phyloP scores from a whole-genome alignment of 78 protist genomes.

The Dictyostelium discoideum region DNA sequence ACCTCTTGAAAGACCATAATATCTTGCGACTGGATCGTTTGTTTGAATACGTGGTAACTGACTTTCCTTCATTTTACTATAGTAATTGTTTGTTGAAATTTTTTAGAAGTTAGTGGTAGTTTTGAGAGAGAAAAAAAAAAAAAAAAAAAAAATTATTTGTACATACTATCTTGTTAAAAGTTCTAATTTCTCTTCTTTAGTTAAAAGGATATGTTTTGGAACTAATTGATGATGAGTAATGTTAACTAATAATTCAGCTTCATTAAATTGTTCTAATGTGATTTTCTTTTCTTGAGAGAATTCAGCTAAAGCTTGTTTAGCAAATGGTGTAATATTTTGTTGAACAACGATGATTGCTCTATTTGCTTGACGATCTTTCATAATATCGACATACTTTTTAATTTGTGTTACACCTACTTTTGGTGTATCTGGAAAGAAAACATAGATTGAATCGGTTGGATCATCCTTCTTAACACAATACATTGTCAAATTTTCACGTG shows the following conservation, averaged over 20 bases:
- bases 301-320: slow-evolving; percentile 68
- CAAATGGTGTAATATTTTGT: slow-evolving; percentile 72
- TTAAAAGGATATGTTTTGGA: slow-evolving; percentile 88
- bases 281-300: slow-evolving; percentile 60
- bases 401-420: slow-evolving; percentile 77
- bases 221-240: slow-evolving; percentile 96
- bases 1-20: slow-evolving; percentile 92
- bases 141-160: neutral
- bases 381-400: slow-evolving; percentile 43
- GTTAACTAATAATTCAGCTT: slow-evolving; percentile 94
- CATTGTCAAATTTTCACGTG: neutral
- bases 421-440: slow-evolving; percentile 80
- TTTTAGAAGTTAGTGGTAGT: too few relatives aligned
- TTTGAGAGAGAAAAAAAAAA: neutral
- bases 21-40: slow-evolving; percentile 93
- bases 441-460: slow-evolving; percentile 69
- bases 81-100: too few relatives aligned
- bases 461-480: slow-evolving; percentile 58
- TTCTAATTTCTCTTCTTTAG: slow-evolving; percentile 65
- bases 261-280: slow-evolving; percentile 80
- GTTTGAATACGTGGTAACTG: slow-evolving; percentile 95
- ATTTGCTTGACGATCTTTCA: slow-evolving; percentile 41
- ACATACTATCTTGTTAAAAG: slow-evolving; percentile 79
- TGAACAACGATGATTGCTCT: slow-evolving; percentile 69
- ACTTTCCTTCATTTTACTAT: slow-evolving; percentile 88